A percentile compares a stretch with the other conserved stretches of the same genome.
Conservation (phyloP, 768 basidiomycete species). For the Coprinopsis cinerea region DNA sequence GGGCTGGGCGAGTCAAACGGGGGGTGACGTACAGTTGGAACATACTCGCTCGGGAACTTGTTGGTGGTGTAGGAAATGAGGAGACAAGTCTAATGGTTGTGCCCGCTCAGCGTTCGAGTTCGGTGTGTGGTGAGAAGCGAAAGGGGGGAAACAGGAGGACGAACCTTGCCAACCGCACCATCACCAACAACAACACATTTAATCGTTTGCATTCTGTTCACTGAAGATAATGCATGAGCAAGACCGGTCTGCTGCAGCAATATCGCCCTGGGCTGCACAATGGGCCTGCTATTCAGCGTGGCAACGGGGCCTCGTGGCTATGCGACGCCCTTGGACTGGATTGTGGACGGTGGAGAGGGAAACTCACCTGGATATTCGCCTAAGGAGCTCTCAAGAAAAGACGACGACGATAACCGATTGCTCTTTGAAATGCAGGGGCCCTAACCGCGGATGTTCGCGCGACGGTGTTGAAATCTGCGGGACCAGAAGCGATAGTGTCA, state of each 20-base stretch:
- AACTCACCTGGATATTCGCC: constrained; percentile 8
- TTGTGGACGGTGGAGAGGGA: neutral
- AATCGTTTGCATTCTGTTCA: constrained; percentile 81
- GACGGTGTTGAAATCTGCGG: constrained; percentile 11
- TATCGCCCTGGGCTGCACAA: constrained; percentile 23
- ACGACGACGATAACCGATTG: constrained; percentile 9
- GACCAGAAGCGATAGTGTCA: constrained; percentile 4
- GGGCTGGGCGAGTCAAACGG: constrained; percentile 21
- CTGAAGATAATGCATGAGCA: constrained; percentile 17
- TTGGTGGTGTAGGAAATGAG: constrained; percentile 97
- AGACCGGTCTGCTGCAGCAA: constrained; percentile 7
- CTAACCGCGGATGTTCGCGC: constrained; percentile 8
- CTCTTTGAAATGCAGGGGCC: neutral
- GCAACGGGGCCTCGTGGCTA: constrained; percentile 38
- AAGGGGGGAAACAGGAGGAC: constrained; percentile 24
- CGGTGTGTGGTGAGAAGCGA: constrained; percentile 2
- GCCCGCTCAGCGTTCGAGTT: constrained; percentile 7
- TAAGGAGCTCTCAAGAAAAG: constrained; percentile 19
- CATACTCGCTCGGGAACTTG: constrained; percentile 99
- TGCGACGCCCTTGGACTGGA: constrained; percentile 20
- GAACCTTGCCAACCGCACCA: constrained; percentile 96
- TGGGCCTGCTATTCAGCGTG: constrained; percentile 26
- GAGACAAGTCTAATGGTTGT: constrained; percentile 87
- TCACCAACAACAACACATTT: constrained; percentile 98
- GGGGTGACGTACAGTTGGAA: constrained; percentile 76